phyloP scores from a whole-genome alignment of 1,139 yeast species.

The Taphrina confusa region DNA sequence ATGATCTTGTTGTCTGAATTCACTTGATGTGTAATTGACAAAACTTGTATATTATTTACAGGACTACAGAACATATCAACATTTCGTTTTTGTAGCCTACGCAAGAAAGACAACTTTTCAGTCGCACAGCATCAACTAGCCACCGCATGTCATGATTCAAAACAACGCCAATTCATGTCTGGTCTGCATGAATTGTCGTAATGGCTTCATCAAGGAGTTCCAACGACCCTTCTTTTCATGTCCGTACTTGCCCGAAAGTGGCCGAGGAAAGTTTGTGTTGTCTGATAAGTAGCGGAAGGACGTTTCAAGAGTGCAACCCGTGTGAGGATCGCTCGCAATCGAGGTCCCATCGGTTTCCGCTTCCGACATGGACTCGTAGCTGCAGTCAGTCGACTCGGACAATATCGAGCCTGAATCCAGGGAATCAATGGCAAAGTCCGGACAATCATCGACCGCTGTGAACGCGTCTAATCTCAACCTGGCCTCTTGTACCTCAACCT shows the following conservation, averaged over 20 bases:
- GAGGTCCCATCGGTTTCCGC: background rate
- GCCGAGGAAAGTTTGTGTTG: background rate
- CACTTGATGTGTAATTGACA: too few relatives aligned
- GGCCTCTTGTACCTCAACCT: background rate
- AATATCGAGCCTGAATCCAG: background rate
- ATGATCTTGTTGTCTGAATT: too few relatives aligned
- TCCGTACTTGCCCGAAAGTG: too few relatives aligned
- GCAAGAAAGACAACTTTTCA: too few relatives aligned
- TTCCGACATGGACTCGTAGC: background rate
- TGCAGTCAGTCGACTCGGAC: constrained; percentile 1
- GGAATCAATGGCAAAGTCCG: background rate
- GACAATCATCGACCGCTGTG: background rate
- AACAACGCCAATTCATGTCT: background rate
- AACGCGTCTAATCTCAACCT: background rate
- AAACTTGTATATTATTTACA: too few relatives aligned
- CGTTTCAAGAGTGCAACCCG: too few relatives aligned
- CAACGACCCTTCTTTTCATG: background rate
- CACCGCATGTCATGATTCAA: too few relatives aligned
- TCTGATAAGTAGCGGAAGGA: background rate
- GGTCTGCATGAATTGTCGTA: background rate
- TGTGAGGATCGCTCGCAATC: constrained; percentile 3
- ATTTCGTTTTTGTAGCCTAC: too few relatives aligned
- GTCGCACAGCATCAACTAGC: too few relatives aligned
- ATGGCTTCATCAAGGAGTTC: background rate
- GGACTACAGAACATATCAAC: too few relatives aligned